Percentiles rank a stretch among this genome's conserved stretches.
Evolutionary conservation across 2,329 filamentous ascomycete species (phyloP).

Genomic region (Phialophora verrucosa): DNA sequence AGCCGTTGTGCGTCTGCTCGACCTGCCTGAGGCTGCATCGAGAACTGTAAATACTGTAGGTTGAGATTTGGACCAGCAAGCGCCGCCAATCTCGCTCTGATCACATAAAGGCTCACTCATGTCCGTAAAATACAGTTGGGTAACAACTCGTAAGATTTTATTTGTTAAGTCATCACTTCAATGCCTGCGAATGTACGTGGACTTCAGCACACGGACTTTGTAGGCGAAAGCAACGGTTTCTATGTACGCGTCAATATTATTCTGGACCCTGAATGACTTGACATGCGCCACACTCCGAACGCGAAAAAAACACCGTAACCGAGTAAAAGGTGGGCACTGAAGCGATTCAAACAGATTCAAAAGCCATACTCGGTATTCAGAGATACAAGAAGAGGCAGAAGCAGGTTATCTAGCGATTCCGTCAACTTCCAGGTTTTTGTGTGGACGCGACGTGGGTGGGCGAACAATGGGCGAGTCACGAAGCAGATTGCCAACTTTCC

Average conservation of each 20-base stretch:
- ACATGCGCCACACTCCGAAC: neutral
- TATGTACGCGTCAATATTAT: neutral
- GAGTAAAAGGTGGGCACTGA: neutral
- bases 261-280: neutral
- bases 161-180: neutral
- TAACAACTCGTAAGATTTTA: neutral
- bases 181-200: neutral
- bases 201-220: neutral
- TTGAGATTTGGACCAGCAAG: neutral
- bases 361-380: neutral
- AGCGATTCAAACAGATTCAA: neutral
- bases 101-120: neutral
- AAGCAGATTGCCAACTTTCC: conserved; percentile 19
- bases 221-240: neutral
- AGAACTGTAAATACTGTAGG: neutral
- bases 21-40: neutral
- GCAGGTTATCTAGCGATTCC: conserved; percentile 1
- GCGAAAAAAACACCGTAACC: neutral
- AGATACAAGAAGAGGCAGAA: neutral
- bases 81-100: neutral
- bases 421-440: conserved; percentile 19
- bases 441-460: conserved; percentile 11
- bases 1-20: neutral
- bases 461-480: conserved; percentile 13
- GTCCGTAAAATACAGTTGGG: neutral